Base-by-base conservation (phyloP, 495 filamentous ascomycete species). In the Penicillium fimorum region DNA sequence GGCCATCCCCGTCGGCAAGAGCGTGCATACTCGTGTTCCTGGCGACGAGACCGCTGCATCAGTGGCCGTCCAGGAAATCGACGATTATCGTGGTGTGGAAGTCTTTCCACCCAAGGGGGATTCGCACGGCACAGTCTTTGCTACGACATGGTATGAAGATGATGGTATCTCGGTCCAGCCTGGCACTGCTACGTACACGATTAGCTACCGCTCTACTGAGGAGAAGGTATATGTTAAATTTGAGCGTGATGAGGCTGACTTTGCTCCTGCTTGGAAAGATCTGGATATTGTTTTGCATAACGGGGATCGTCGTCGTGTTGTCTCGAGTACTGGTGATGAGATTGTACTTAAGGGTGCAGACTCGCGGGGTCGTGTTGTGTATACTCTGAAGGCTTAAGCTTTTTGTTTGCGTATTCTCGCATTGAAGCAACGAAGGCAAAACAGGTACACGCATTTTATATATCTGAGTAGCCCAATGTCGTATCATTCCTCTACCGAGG, bases 11-110 rank as follows among this genome's bases (percentile, higher is more conserved):
- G 69, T 81, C 9, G 85, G 85, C 17, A 84, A 82, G 62, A 58
- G 72, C 46, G 66, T 78, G 2, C 84, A 84, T 55, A 84, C 83
- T 6, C 70, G 79, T 13, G 77, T 82, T 8, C 73, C 79, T 24
- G 82, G 78, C 3, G 84, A 83, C 35, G 66, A 75, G n/a, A 76
- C 77, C 5, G 75, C 77, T n/a, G 78, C 79, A 2, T 80, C 79
- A 37, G 40, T 63, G 32, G 72, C 78, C 1, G 72, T 76, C 37
- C 64, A 79, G n/a, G 77, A 79, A n/a, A 60, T 77, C 5, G 85
- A 88, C 58, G 82, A 87, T 59, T 84, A 79, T 58, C 69, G 85
- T 9, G 83, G 71, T 11, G 77, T 87, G 2, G 84, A 87, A 69
- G 81, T 88, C 42, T 87, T 87, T 64, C 85, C 85, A 3, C 80